Evolutionary conservation across 2,329 filamentous ascomycete genomes (phyloP).

Genomic region (Davidsoniella virescens): DNA sequence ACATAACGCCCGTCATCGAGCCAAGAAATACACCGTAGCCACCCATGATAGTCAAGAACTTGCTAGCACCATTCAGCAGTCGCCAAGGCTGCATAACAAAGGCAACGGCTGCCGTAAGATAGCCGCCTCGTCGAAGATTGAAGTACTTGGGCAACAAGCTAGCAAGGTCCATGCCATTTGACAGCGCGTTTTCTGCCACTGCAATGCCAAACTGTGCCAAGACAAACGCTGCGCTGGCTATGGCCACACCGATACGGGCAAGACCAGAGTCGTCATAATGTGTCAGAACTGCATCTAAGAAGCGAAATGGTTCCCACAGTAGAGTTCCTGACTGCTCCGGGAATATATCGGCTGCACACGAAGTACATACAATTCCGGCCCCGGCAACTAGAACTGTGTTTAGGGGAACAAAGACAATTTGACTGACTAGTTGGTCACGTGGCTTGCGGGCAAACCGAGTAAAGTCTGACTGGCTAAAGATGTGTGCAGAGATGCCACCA

Average conservation of each 20-base stretch:
- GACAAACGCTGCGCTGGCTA: slow-evolving; percentile 23
- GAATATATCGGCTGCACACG: slow-evolving; percentile 26
- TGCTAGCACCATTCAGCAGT: slow-evolving; percentile 18
- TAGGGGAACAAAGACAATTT: slow-evolving; percentile 27
- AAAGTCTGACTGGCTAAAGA: slow-evolving; percentile 20
- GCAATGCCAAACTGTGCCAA: slow-evolving; percentile 23
- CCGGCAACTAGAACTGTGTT: slow-evolving; percentile 17
- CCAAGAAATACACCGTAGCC: slow-evolving; percentile 22
- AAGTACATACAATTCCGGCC: slow-evolving; percentile 25
- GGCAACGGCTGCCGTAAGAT: slow-evolving; percentile 8
- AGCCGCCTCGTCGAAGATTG: slow-evolving; percentile 11
- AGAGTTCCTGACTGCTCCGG: slow-evolving; percentile 25
- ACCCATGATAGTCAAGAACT: slow-evolving; percentile 20
- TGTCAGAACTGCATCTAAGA: slow-evolving; percentile 29
- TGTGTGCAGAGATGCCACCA: slow-evolving; percentile 18
- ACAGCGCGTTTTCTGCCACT: slow-evolving; percentile 12
- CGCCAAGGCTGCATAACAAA: slow-evolving; percentile 17
- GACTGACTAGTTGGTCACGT: slow-evolving; percentile 18
- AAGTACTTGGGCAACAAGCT: slow-evolving; percentile 12
- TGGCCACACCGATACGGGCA: slow-evolving; percentile 17
- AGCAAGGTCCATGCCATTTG: slow-evolving; percentile 13
- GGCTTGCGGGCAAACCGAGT: slow-evolving; percentile 17
- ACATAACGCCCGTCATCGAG: slow-evolving; percentile 26
- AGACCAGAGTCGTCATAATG: slow-evolving; percentile 16
- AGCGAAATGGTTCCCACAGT: slow-evolving; percentile 28